Percentiles rank a stretch among this genome's conserved stretches.
phyloP scores from a whole-genome alignment of 805 yeast species.

The Cyberlindnera amylophila region DNA sequence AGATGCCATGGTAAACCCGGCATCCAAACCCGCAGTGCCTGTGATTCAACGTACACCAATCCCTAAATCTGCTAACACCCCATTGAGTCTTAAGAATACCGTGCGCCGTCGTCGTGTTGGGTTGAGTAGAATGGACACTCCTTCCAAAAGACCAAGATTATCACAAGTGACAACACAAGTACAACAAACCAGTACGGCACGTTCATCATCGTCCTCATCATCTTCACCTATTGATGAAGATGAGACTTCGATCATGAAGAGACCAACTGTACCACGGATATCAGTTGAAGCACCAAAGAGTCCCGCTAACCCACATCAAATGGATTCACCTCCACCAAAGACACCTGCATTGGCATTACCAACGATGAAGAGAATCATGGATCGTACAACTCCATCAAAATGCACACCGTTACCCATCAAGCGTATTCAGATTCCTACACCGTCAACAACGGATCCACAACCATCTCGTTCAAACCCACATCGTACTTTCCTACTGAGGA shows the following conservation, averaged over 20 bases:
- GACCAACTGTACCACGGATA: no score
- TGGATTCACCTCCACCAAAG: background rate
- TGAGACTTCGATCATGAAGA: no score
- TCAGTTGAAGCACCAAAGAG: background rate
- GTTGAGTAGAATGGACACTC: constrained; percentile 16
- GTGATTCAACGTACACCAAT: background rate
- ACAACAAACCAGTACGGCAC: no score
- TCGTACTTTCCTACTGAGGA: background rate
- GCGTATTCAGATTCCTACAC: background rate
- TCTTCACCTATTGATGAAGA: background rate
- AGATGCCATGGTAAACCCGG: background rate
- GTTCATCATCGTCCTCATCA: background rate
- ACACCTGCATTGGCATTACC: constrained; percentile 1
- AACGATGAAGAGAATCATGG: background rate
- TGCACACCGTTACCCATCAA: constrained; percentile 1
- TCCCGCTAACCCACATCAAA: no score
- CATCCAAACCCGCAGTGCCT: background rate
- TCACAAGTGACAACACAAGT: no score
- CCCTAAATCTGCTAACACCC: background rate
- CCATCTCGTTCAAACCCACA: background rate
- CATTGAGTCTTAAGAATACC: constrained; percentile 1
- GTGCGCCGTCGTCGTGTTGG: constrained; percentile 18
- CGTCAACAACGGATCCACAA: background rate
- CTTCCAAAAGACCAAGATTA: constrained; percentile 10
- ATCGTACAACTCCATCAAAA: constrained; percentile 4